Base-by-base conservation (phyloP, 257 asterid genomes). In the Scutellaria baicalensis region DNA sequence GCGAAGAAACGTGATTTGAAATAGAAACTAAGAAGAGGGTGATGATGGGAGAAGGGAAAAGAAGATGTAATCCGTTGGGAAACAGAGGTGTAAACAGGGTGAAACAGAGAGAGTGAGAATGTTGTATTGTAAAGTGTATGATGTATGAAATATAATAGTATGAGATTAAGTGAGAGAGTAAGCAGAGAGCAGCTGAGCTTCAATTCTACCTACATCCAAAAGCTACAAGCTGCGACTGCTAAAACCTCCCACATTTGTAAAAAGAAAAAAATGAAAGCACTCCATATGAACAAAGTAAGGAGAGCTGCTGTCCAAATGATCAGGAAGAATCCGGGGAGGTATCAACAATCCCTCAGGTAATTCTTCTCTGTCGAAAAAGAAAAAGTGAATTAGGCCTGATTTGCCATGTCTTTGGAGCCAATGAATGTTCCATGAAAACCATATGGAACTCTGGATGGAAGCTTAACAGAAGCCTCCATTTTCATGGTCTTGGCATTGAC, bases 361-460 rank as follows among this genome's bases (percentile, higher is more conserved):
- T 79, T 89, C 86, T 81, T 84, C 84, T 43, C 85, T 4, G 58
- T 42, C 2, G 33, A 27, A 20, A 82, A 74, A 7, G 14, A 6
- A 3, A 8, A 35, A 31, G 2, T 8, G 17, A 52, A 51, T 80
- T 59, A 92, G 42, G 81, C 89, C 66, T 93, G 98, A 70, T 62
- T 80, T 5, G 76, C 89, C 77, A 93, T 61, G 49, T 93, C 97
- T 0, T 74, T 84, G 3, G 88, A 83, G 6, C 52, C 74, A 11
- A 93, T 83, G 69, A 93, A 93, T 2, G 98, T 93, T 27, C 98
- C 98, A 42, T 93, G 98, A 49, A 93, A 93, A 18, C 98, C 98
- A 43, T 93, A 93, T 0, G 98, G 98, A 1, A 93, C 98, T 61
- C 98, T 83, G 1, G 96, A 87, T 14, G 98, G 98, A 6, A 93